Base-by-base conservation (phyloP, 768 basidiomycete genomes). In the Russula sp. region DNA sequence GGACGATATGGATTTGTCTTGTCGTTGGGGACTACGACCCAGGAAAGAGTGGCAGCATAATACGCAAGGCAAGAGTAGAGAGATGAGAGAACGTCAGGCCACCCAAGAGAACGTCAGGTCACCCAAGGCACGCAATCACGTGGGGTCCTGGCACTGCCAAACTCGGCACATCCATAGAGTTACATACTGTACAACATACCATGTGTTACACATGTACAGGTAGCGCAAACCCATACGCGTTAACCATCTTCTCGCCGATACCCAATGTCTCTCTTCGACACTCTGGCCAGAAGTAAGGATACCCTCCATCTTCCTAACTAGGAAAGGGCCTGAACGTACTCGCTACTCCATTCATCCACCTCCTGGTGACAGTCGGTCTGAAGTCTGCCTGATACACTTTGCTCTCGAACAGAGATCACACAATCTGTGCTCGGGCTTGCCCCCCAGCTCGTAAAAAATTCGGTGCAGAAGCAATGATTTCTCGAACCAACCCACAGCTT, bases 401-500 rank as follows among this genome's bases (percentile, higher is more conserved):
- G n/a, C 35, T 54, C 56, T 57, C 45, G 7, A 57, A 57, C 45
- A 38, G 3, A 45, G 45, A 22, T 57, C 56, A 3, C 45, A 45
- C 13, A 35, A 57, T 1, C 55, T 43, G n/a, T 56, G 20, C 20
- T 56, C 35, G 4, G 43, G 55, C 55, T 36, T 46, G 13, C 56
- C 56, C 14, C 56, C 56, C 22, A 35, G 5, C 14, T 47, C 35
- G 56, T 47, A 47, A 29, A 29, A 56, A 36, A 46, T 29, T 1
- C 55, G n/a, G 9, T 43, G 43, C 43, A 56, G 35, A 36, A 56
- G 43, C 55, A 56, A n/a, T n/a, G n/a, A n/a, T n/a, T n/a, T 46
- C 55, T 46, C 43, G 14, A 36, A 13, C 2, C 34, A 14, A 34
- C 55, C 20, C 34, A 43, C 8, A 45, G 14, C 14, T 45, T 20